These are phyloP conservation scores for Lignosus rhinocerotis DNA, from an alignment of 1,284 basidiomycete species.

Conservation along the genomic window DNA sequence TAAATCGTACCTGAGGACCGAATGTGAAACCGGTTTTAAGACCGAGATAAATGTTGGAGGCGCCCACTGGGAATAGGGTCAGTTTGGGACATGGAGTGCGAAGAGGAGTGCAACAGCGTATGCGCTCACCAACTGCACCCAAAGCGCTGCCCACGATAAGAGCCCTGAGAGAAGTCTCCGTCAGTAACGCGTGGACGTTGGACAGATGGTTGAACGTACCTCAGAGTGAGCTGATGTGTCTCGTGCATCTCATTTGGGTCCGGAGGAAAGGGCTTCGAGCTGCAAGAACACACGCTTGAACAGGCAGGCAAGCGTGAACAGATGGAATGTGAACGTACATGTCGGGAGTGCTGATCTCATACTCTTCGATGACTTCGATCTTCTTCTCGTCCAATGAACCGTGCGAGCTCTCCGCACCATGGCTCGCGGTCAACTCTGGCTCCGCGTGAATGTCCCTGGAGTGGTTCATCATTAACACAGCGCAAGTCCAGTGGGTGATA, in stretches of 20 bases:
- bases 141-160: conserved; percentile 60
- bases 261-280: conserved; percentile 48
- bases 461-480: background rate
- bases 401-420: conserved; percentile 1
- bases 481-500: background rate
- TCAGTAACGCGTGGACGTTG: too few species aligned
- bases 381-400: conserved; percentile 8
- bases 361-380: background rate
- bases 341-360: conserved; percentile 7
- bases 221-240: conserved; percentile 56
- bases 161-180: conserved; percentile 37
- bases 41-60: conserved; percentile 55
- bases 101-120: background rate
- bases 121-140: conserved; percentile 50
- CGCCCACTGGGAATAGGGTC: conserved; percentile 21
- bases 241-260: conserved; percentile 52
- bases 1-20: conserved; percentile 44
- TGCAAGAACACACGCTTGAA: background rate
- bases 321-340: background rate
- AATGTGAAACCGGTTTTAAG: conserved; percentile 73
- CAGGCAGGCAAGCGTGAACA: too few species aligned
- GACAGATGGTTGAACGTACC: conserved; percentile 19
- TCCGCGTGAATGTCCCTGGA: background rate
- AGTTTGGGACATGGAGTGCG: background rate
- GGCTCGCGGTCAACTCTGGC: background rate